Base-by-base conservation (phyloP, 2,329 filamentous ascomycete genomes). In the Tolypocladium nubicola region DNA sequence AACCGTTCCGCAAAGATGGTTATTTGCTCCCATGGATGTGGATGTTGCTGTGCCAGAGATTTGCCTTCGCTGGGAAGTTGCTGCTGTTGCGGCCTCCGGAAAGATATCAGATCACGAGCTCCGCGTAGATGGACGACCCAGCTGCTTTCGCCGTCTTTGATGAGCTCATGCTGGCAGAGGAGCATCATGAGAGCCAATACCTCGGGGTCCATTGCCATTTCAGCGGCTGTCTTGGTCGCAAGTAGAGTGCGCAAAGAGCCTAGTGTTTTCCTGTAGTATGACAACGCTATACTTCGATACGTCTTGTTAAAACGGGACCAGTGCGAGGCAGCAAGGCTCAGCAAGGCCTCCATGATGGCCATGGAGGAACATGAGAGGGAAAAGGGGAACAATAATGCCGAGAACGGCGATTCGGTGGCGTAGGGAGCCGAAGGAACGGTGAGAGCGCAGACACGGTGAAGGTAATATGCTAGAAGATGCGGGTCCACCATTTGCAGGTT, bases 81-180 rank as follows among this genome's bases (percentile, higher is more conserved):
- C 26, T 13, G 23, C 11, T 38, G 53, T 43, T 43, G 39, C 19
- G 35, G 38, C 26, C 33, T 43, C 8, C 43, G 53, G 14, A 43
- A 55, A 13, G 6, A 33, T 43, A 55, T 55, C 39, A 55, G 35
- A 30, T 55, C 38, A 13, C 53, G 53, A 43, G 53, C 53, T 40
- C 53, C 53, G 26, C 53, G 53, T 4, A 55, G 53, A 39, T 55
- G 53, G 23, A 55, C 33, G 21, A 43, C 39, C 53, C 53, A 55
- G 26, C 14, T 55, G n/a, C 53, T 37, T 19, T 26, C 53, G 6
- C 43, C 53, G 14, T 55, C 53, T 13, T 23, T 55, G 13, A 39
- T 45, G 2, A 55, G 10, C 38, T 55, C 53, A 35, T 43, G 53
- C 26, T 55, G 53, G 26, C 53, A 55, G 26, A 55, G 40, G 19